These are phyloP conservation scores for Pythium monospermum DNA, from an alignment of 352 stramenopile genomes.

Conservation along the genomic window DNA sequence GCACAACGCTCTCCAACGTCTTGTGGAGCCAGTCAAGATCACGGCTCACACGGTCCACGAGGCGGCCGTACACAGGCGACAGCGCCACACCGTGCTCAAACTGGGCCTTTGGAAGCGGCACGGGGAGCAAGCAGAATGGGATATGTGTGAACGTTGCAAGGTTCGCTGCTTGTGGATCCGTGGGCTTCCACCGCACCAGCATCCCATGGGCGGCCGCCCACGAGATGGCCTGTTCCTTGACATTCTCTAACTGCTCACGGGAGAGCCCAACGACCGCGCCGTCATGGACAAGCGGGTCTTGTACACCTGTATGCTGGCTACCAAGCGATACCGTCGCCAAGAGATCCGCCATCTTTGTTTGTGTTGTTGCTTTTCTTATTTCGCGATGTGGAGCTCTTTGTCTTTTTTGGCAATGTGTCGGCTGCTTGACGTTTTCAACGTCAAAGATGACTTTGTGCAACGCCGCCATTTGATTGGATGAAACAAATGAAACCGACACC, in stretches of 20 bases:
- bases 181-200: slow-evolving; percentile 58
- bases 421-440: neutral
- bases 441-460: neutral
- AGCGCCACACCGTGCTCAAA: slow-evolving; percentile 65
- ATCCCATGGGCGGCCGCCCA: slow-evolving; percentile 72
- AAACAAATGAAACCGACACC: slow-evolving; percentile 3
- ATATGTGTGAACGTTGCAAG: slow-evolving; percentile 69
- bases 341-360: slow-evolving; percentile 19
- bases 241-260: slow-evolving; percentile 30
- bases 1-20: slow-evolving; percentile 66
- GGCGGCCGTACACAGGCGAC: slow-evolving; percentile 63
- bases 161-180: slow-evolving; percentile 17
- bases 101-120: slow-evolving; percentile 51
- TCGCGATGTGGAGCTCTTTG: neutral
- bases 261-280: slow-evolving; percentile 40
- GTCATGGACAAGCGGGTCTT: slow-evolving; percentile 15
- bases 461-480: neutral
- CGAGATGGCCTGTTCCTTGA: slow-evolving; percentile 71
- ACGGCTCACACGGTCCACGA: slow-evolving; percentile 78
- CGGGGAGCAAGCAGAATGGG: slow-evolving; percentile 63
- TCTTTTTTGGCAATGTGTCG: neutral
- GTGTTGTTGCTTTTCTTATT: neutral
- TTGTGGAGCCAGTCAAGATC: slow-evolving; percentile 77
- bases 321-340: slow-evolving; percentile 20
- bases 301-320: slow-evolving; percentile 6